These are phyloP conservation scores for Mycosphaerella sp. DNA, from an alignment of 2,329 filamentous ascomycete species.

Conservation along the genomic window DNA sequence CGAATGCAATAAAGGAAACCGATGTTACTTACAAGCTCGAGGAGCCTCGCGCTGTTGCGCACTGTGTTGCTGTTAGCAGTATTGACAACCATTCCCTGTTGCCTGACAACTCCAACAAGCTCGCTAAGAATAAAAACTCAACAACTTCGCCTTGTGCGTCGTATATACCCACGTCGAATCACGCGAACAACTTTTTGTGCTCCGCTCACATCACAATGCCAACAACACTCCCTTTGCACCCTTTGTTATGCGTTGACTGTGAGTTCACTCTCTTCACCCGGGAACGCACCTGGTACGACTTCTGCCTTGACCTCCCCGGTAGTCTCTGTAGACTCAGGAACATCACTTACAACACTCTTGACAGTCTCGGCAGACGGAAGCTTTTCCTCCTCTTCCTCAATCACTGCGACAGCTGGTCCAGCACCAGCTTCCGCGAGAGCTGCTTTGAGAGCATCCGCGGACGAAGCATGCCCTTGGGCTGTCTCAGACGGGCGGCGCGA, in stretches of 20 bases:
- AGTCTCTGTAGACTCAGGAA: constrained; percentile 18
- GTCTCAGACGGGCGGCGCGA: constrained; percentile 19
- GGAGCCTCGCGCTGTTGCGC: constrained; percentile 1
- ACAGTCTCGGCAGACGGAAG: constrained; percentile 8
- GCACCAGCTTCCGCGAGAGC: constrained; percentile 23
- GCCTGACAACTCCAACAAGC: background rate
- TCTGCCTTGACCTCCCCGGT: constrained; percentile 23
- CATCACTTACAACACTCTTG: constrained; percentile 14
- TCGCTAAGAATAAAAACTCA: background rate
- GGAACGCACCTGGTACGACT: constrained; percentile 30
- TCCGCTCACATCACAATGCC: background rate
- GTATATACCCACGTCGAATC: background rate
- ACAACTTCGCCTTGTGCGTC: background rate
- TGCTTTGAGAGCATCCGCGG: constrained; percentile 21
- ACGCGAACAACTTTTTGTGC: background rate
- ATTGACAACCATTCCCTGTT: background rate
- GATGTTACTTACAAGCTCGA: background rate
- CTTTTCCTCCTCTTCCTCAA: constrained; percentile 7
- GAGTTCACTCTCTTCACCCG: constrained; percentile 31
- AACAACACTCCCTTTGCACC: constrained; percentile 26
- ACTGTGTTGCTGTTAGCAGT: background rate
- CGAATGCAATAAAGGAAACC: background rate
- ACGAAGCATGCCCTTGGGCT: constrained; percentile 17
- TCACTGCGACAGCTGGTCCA: constrained; percentile 16
- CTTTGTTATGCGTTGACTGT: constrained; percentile 33